Percentiles rank a stretch among this genome's conserved stretches.
These are phyloP conservation scores for Cymbopogon citratus DNA, from an alignment of 176 grass and related monocot genomes.

Conservation along the genomic window DNA sequence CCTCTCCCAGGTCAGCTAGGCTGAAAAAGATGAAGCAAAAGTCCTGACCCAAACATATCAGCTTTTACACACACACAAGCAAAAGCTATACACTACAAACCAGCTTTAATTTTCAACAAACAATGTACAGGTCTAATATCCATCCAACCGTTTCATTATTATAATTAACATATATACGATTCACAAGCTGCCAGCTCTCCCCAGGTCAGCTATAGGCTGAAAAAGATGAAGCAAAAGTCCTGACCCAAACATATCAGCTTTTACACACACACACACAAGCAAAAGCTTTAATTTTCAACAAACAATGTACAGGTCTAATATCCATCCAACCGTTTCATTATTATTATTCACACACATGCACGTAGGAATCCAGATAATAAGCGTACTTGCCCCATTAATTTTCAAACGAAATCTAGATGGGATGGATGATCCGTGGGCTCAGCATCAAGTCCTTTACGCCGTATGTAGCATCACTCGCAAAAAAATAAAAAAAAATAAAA, in stretches of 20 bases:
- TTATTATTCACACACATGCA: not conserved
- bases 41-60: not conserved
- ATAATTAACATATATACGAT: too few species aligned
- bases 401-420: not conserved
- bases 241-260: not conserved
- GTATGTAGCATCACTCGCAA: not conserved
- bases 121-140: not conserved
- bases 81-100: too few species aligned
- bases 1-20: not conserved
- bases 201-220: not conserved
- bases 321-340: not conserved
- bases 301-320: not conserved
- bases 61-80: not conserved
- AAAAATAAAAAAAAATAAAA: too few species aligned
- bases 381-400: not conserved
- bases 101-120: too few species aligned
- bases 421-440: not conserved
- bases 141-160: not conserved
- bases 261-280: not conserved
- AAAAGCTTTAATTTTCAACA: not conserved
- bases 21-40: not conserved
- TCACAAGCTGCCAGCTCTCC: too few species aligned
- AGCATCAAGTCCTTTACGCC: constrained; percentile 2
- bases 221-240: not conserved
- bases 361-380: not conserved